Conservation (phyloP, 805 yeast species). For the Hanseniaspora lindneri region DNA sequence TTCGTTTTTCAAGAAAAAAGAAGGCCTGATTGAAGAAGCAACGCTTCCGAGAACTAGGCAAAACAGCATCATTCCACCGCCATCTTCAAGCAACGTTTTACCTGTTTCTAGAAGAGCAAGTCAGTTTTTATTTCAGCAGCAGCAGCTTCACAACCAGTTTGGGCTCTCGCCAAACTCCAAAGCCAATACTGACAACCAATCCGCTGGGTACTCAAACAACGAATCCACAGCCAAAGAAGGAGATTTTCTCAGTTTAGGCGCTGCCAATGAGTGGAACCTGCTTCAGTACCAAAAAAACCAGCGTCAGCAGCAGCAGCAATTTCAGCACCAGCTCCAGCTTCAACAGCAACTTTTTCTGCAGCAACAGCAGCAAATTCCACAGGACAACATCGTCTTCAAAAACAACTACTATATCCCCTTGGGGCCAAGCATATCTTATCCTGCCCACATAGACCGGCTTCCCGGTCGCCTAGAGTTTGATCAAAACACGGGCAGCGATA, state of each 20-base stretch:
- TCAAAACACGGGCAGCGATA: too few relatives aligned
- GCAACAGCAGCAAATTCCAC: slow-evolving; percentile 15
- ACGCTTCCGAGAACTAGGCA: slow-evolving; percentile 6
- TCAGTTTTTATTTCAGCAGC: slow-evolving; percentile 9
- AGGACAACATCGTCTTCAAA: slow-evolving; percentile 10
- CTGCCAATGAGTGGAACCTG: neutral
- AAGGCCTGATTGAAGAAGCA: neutral
- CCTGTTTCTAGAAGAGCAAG: slow-evolving; percentile 13
- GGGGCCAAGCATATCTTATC: neutral
- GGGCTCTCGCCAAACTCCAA: slow-evolving; percentile 14
- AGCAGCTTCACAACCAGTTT: slow-evolving; percentile 16
- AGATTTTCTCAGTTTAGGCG: too few relatives aligned
- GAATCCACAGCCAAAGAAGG: too few relatives aligned
- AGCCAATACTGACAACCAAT: neutral
- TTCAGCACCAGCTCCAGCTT: slow-evolving; percentile 9
- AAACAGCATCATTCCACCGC: slow-evolving; percentile 1
- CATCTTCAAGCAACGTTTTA: neutral
- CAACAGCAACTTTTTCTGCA: slow-evolving; percentile 20
- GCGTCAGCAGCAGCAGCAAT: slow-evolving; percentile 9
- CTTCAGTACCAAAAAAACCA: slow-evolving; percentile 7
- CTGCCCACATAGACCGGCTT: too few relatives aligned
- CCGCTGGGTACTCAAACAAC: too few relatives aligned
- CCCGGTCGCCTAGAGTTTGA: too few relatives aligned
- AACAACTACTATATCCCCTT: neutral
- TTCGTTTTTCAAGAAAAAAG: neutral